Evolutionary conservation across 129 eudicot genomes (phyloP).

Genomic region (Lactuca sativa): DNA sequence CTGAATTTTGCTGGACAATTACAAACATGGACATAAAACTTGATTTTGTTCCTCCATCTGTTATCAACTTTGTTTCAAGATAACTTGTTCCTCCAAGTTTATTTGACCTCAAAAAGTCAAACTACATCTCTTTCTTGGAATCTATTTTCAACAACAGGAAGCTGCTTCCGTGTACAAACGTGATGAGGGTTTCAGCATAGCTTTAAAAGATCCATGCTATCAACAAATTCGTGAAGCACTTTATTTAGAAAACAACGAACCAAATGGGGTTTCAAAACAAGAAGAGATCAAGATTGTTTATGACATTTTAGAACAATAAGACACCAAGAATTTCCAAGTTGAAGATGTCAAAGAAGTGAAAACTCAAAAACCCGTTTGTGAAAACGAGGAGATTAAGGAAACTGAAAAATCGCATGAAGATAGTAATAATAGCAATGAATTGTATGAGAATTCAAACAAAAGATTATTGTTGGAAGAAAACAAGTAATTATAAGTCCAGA

Average conservation of each 20-base stretch:
- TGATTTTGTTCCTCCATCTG: constrained; percentile 86
- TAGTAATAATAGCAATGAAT: constrained; percentile 1
- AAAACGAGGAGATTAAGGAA: constrained; percentile 55
- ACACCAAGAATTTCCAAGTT: constrained; percentile 16
- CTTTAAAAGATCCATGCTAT: constrained; percentile 63
- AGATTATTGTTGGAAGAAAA: constrained; percentile 20
- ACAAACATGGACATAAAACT: constrained; percentile 81
- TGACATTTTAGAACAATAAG: constrained; percentile 17
- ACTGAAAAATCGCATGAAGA: constrained; percentile 15
- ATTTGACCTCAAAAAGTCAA: too few relatives aligned
- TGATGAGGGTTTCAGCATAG: constrained; percentile 58
- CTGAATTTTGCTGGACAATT: constrained; percentile 59
- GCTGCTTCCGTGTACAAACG: constrained; percentile 71
- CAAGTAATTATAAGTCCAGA: constrained; percentile 54
- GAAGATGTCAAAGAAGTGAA: constrained; percentile 28
- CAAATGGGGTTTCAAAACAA: constrained; percentile 27
- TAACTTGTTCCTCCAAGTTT: constrained; percentile 43
- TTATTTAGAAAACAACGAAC: constrained; percentile 30
- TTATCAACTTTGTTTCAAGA: constrained; percentile 88
- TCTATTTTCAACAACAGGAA: constrained; percentile 45
- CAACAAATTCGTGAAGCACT: constrained; percentile 61
- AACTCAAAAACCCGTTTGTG: constrained; percentile 35
- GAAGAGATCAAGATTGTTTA: constrained; percentile 19
- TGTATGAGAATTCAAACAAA: constrained; percentile 5
- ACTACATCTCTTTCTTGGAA: neutral